Evolutionary conservation across 257 asterid species (phyloP).

Genomic region (Primulina huaijiensis): DNA sequence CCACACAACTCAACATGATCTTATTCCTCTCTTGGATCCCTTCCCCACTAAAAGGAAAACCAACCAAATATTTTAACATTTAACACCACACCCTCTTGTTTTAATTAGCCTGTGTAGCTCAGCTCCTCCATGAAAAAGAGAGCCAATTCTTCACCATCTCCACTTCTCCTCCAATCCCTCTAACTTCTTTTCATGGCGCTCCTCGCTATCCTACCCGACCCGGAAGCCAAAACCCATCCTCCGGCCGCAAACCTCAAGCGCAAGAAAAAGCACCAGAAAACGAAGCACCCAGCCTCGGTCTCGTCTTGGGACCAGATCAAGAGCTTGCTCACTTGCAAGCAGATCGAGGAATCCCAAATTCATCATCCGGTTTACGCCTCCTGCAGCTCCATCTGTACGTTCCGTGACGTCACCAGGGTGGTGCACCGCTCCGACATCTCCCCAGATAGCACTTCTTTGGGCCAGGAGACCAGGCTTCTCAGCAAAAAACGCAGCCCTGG

Average conservation of each 20-base stretch:
- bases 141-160: conserved; percentile 20
- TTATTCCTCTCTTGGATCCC: neutral
- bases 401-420: conserved; percentile 62
- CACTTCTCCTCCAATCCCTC: conserved; percentile 36
- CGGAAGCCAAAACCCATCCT: neutral
- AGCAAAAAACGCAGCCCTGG: conserved; percentile 40
- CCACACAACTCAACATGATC: neutral
- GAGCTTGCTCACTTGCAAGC: conserved; percentile 77
- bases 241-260: conserved; percentile 34
- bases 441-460: conserved; percentile 53
- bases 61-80: neutral
- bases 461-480: conserved; percentile 62
- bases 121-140: conserved; percentile 38
- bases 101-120: neutral
- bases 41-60: neutral
- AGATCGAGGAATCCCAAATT: conserved; percentile 48
- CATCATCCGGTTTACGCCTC: conserved; percentile 56
- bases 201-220: conserved; percentile 47
- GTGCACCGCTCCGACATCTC: conserved; percentile 79
- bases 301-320: conserved; percentile 92
- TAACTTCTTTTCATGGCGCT: conserved; percentile 61
- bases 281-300: conserved; percentile 34
- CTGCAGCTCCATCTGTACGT: conserved; percentile 65
- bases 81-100: neutral
- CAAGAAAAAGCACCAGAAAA: conserved; percentile 39